These are phyloP conservation scores for Talaromyces sp. DNA, from an alignment of 2,329 filamentous ascomycete genomes.

Conservation along the genomic window DNA sequence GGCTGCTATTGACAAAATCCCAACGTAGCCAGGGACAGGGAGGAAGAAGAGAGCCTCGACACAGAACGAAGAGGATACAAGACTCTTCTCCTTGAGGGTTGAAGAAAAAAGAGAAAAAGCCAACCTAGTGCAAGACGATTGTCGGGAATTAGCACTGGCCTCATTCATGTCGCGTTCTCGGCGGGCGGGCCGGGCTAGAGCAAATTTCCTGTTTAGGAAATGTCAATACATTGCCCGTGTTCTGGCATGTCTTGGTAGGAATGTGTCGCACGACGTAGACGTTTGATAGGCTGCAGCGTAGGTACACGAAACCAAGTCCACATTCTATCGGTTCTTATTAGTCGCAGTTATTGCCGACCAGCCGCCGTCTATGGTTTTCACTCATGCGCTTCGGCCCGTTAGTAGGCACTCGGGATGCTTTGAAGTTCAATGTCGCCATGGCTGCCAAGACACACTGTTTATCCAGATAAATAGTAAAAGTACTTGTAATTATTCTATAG, in stretches of 20 bases:
- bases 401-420: not conserved
- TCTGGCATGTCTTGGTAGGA: not conserved
- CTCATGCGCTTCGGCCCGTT: not conserved
- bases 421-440: not conserved
- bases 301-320: not conserved
- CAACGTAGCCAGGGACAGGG: not conserved
- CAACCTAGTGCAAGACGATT: not conserved
- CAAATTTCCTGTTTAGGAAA: not conserved
- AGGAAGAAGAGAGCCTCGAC: not conserved
- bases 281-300: not conserved
- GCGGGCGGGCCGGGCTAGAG: not conserved
- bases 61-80: not conserved
- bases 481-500: not conserved
- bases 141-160: not conserved
- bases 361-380: not conserved
- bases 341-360: not conserved
- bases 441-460: not conserved
- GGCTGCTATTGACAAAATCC: not conserved
- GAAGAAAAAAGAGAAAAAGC: not conserved
- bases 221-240: not conserved
- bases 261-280: not conserved
- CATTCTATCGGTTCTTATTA: not conserved
- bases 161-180: not conserved
- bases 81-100: not conserved
- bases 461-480: not conserved